Percentiles rank a stretch among this genome's conserved stretches.
phyloP scores from a whole-genome alignment of 164 flowering plant genomes.

The Macadamia tetraphylla region DNA sequence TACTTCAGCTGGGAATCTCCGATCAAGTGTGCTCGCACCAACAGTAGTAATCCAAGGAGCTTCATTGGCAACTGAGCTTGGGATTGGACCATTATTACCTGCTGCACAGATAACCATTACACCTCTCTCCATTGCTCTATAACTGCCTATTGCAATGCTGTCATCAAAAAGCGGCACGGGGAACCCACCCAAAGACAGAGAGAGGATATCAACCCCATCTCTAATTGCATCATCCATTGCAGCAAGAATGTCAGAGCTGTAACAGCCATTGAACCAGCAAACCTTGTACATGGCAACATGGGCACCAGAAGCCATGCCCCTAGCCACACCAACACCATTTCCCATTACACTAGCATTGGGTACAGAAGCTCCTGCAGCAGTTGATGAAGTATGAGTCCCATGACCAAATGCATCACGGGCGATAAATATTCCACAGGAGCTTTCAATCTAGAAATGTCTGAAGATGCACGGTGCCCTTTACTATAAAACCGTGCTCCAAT shows the following conservation, averaged over 20 bases:
- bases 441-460: constrained; percentile 14
- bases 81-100: constrained; percentile 80
- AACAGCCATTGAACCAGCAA: constrained; percentile 86
- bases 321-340: constrained; percentile 65
- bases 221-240: constrained; percentile 84
- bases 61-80: constrained; percentile 74
- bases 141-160: constrained; percentile 84
- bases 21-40: constrained; percentile 84
- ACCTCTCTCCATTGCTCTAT: constrained; percentile 71
- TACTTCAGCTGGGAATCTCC: constrained; percentile 75
- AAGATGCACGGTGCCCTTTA: constrained; percentile 54
- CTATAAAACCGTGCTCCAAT: constrained; percentile 82
- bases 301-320: constrained; percentile 87
- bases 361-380: constrained; percentile 70
- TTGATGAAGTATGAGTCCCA: constrained; percentile 90
- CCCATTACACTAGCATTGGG: constrained; percentile 68
- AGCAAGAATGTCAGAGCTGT: constrained; percentile 86
- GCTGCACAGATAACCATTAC: constrained; percentile 80
- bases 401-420: constrained; percentile 81
- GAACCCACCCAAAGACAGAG: constrained; percentile 83
- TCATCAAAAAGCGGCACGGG: constrained; percentile 75
- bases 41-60: constrained; percentile 94
- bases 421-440: constrained; percentile 45
- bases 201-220: constrained; percentile 85
- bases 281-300: constrained; percentile 91